phyloP scores from a whole-genome alignment of 2,329 filamentous ascomycete species.

The Cladosporium sp. region DNA sequence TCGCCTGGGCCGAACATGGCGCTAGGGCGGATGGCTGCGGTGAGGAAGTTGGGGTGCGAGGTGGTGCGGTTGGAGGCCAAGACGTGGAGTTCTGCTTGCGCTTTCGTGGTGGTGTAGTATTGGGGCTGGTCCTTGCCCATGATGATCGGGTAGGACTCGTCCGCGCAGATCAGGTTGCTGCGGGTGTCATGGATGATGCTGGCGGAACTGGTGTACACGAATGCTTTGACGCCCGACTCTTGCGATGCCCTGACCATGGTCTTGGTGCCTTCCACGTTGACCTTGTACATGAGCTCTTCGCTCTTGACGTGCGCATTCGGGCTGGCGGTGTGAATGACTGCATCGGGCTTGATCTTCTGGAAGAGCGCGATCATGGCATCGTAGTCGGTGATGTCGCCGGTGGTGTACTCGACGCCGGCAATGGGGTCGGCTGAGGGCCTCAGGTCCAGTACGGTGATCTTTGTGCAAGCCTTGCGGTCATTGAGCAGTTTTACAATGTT shows the following conservation, averaged over 20 bases:
- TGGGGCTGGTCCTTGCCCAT: constrained; percentile 45
- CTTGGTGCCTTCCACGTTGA: constrained; percentile 50
- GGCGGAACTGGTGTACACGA: constrained; percentile 51
- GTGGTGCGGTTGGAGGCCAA: constrained; percentile 46
- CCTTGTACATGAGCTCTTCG: constrained; percentile 43
- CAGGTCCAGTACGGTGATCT: constrained; percentile 46
- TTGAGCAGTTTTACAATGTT: constrained; percentile 48
- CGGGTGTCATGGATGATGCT: constrained; percentile 45
- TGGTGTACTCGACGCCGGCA: constrained; percentile 44
- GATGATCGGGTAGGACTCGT: constrained; percentile 45
- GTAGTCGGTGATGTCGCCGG: constrained; percentile 47
- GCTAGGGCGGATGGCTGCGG: constrained; percentile 46
- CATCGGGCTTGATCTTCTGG: constrained; percentile 40
- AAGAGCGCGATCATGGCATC: constrained; percentile 41
- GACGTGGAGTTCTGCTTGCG: constrained; percentile 45
- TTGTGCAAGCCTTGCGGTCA: constrained; percentile 37
- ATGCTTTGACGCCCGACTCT: constrained; percentile 47
- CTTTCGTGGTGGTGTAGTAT: constrained; percentile 50
- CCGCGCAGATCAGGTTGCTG: constrained; percentile 45
- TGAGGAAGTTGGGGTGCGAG: constrained; percentile 42
- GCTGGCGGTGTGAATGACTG: constrained; percentile 49
- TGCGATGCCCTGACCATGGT: constrained; percentile 45
- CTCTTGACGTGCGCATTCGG: constrained; percentile 30
- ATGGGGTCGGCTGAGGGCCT: constrained; percentile 38
- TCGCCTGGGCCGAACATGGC: constrained; percentile 51